Evolutionary conservation across 2,329 filamentous ascomycete species (phyloP).

Genomic region (Talaromyces sp.): DNA sequence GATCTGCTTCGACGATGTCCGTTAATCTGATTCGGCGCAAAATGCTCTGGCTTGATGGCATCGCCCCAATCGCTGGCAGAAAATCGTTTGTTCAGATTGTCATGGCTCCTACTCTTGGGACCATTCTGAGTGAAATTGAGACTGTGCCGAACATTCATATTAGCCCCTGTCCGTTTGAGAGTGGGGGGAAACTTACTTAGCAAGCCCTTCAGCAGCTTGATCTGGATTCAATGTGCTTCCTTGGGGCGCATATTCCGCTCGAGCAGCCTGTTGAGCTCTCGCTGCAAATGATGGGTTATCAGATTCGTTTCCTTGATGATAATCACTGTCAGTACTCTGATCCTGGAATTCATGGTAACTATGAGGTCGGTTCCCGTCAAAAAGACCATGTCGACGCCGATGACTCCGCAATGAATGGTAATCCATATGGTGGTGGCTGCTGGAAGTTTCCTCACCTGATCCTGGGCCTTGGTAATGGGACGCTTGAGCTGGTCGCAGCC

Average conservation of each 20-base stretch:
- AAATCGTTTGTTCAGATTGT: conserved; percentile 38
- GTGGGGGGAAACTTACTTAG: neutral
- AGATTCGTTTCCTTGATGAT: conserved; percentile 26
- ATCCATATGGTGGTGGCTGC: conserved; percentile 15
- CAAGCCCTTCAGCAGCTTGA: conserved; percentile 4
- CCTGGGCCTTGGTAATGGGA: conserved; percentile 26
- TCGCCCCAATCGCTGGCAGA: conserved; percentile 42
- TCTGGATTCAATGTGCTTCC: neutral
- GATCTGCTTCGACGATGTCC: conserved; percentile 23
- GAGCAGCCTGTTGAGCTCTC: conserved; percentile 7
- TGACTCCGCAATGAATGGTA: conserved; percentile 15
- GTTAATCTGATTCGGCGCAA: conserved; percentile 31
- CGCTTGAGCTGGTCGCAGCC: conserved; percentile 32
- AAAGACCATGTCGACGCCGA: conserved; percentile 18
- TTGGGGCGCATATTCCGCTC: neutral
- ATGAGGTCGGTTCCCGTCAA: conserved; percentile 21
- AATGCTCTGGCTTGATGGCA: conserved; percentile 38
- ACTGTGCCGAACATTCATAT: neutral
- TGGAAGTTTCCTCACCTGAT: conserved; percentile 33
- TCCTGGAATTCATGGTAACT: conserved; percentile 23
- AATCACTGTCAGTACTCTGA: conserved; percentile 27
- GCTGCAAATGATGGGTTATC: conserved; percentile 26
- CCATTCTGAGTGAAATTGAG: conserved; percentile 16
- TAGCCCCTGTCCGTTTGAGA: neutral
- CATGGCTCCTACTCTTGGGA: conserved; percentile 35